phyloP scores from a whole-genome alignment of 192 early-diverging fungal species.

The Umbelopsis isabellina region DNA sequence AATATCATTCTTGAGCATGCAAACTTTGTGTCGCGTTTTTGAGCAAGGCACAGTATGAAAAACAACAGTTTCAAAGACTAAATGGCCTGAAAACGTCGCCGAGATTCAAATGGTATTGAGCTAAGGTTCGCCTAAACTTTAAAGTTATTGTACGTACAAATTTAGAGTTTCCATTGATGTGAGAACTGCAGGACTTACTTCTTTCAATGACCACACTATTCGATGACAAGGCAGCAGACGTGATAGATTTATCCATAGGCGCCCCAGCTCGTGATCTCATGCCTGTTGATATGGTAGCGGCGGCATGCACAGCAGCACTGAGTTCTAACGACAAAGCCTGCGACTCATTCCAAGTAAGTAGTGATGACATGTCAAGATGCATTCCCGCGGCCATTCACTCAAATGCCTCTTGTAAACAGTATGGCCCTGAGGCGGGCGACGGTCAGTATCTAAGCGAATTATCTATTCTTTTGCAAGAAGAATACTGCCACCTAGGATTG shows the following conservation, averaged over 20 bases:
- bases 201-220: constrained; percentile 9
- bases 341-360: neutral
- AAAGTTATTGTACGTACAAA: too few relatives aligned
- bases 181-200: neutral
- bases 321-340: constrained; percentile 1
- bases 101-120: too few relatives aligned
- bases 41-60: too few relatives aligned
- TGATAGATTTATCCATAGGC: constrained; percentile 11
- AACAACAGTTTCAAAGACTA: too few relatives aligned
- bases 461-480: constrained; percentile 26
- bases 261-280: constrained; percentile 6
- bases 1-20: too few relatives aligned
- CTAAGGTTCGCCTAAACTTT: too few relatives aligned
- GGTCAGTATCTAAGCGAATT: constrained; percentile 17
- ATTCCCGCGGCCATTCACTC: neutral
- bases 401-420: constrained; percentile 17
- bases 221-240: neutral
- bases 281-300: neutral
- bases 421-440: constrained; percentile 27
- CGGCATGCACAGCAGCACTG: neutral
- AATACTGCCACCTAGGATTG: constrained; percentile 18
- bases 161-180: too few relatives aligned
- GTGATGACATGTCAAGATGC: neutral
- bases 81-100: too few relatives aligned
- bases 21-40: too few relatives aligned